Evolutionary conservation across 306 rosid species (phyloP).

Genomic region (Lithocarpus polystachyus): DNA sequence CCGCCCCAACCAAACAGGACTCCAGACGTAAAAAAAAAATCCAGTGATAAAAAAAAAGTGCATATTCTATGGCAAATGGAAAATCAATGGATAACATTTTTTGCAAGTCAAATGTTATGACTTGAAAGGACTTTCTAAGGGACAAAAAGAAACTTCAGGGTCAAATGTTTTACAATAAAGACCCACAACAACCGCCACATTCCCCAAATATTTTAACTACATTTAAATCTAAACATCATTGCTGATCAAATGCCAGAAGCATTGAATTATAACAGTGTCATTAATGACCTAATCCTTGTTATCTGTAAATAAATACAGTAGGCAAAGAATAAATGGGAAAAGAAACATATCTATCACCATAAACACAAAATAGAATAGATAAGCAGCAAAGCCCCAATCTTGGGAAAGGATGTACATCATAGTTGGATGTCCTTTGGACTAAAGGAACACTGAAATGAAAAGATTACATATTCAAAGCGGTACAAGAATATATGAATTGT

Average conservation of each 20-base stretch:
- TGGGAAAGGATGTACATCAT: neutral
- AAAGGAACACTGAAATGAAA: neutral
- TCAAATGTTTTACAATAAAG: neutral
- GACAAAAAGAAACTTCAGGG: neutral
- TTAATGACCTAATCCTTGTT: neutral
- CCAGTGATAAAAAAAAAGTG: neutral
- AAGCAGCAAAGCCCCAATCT: neutral
- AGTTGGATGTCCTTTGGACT: neutral
- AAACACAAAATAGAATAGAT: neutral
- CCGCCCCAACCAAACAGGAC: no score
- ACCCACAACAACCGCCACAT: neutral
- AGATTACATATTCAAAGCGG: neutral
- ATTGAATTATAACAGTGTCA: neutral
- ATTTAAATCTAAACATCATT: neutral
- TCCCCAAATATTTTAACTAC: neutral
- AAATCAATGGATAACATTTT: neutral
- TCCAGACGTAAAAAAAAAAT: neutral
- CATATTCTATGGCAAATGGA: neutral
- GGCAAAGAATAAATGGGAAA: neutral
- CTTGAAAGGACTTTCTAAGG: neutral
- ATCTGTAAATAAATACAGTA: neutral
- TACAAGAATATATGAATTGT: neutral
- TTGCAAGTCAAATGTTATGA: neutral
- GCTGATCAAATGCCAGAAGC: neutral
- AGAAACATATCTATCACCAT: neutral